These are phyloP conservation scores for Laetiporus sulphureus DNA, from an alignment of 1,284 basidiomycete species.

Conservation along the genomic window DNA sequence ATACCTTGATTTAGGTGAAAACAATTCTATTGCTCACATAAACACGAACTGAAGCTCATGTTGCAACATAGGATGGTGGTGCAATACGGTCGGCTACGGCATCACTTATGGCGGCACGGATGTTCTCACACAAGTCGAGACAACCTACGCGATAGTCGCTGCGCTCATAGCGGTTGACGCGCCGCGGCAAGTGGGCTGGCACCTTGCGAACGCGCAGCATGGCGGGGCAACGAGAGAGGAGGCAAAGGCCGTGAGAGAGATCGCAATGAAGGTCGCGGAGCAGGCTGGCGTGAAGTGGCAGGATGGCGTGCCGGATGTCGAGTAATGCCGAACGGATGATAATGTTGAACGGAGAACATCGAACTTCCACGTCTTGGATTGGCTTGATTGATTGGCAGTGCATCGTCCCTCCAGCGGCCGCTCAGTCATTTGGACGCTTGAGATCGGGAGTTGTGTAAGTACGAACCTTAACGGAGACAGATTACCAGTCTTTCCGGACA, in stretches of 20 bases:
- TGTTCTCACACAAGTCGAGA: slow-evolving; percentile 36
- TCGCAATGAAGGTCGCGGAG: slow-evolving; percentile 25
- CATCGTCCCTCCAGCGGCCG: too few relatives aligned
- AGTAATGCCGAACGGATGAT: too few relatives aligned
- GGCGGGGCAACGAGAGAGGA: slow-evolving; percentile 27
- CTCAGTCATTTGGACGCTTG: too few relatives aligned
- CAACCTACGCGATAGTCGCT: slow-evolving; percentile 42
- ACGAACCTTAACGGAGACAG: too few relatives aligned
- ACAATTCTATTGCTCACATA: background rate
- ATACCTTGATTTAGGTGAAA: slow-evolving; percentile 52
- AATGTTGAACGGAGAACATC: too few relatives aligned
- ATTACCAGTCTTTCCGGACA: too few relatives aligned
- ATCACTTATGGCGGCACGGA: slow-evolving; percentile 37
- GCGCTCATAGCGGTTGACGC: slow-evolving; percentile 45
- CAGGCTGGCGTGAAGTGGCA: slow-evolving; percentile 37
- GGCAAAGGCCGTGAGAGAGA: slow-evolving; percentile 25
- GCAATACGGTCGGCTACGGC: slow-evolving; percentile 45
- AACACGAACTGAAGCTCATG: background rate
- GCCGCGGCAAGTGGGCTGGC: slow-evolving; percentile 49
- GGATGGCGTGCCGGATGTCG: slow-evolving; percentile 33
- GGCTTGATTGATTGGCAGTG: too few relatives aligned
- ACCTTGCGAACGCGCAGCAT: slow-evolving; percentile 37
- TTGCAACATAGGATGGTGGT: slow-evolving; percentile 38
- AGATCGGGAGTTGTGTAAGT: too few relatives aligned
- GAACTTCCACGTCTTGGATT: too few relatives aligned